These are phyloP conservation scores for Solanum appendiculatum DNA, from an alignment of 257 asterid species.

Conservation along the genomic window DNA sequence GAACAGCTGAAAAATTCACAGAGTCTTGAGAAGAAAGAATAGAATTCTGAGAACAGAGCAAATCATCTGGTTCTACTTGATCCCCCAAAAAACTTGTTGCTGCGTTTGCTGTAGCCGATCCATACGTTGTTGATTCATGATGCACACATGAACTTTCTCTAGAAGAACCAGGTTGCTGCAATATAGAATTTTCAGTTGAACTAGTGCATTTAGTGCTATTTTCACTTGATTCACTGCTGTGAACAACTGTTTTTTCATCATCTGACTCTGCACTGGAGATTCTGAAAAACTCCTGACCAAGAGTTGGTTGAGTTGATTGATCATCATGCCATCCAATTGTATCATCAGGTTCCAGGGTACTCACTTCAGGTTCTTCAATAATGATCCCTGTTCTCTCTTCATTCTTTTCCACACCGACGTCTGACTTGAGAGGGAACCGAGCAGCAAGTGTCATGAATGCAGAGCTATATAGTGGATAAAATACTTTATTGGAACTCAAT, in stretches of 20 bases:
- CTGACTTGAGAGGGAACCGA: constrained; percentile 27
- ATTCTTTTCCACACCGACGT: constrained; percentile 15
- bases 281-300: constrained; percentile 20
- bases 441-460: constrained; percentile 50
- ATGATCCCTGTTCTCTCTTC: constrained; percentile 23
- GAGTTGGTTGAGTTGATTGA: constrained; percentile 16
- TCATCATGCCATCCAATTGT: constrained; percentile 29
- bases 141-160: constrained; percentile 22
- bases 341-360: constrained; percentile 33
- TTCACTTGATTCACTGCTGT: constrained; percentile 13
- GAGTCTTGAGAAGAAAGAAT: constrained; percentile 60
- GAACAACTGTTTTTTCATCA: constrained; percentile 20
- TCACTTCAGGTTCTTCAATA: constrained; percentile 34
- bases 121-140: constrained; percentile 23
- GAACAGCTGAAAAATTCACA: constrained; percentile 14
- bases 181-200: constrained; percentile 16
- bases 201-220: constrained; percentile 15
- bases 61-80: constrained; percentile 43
- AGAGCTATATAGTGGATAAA: constrained; percentile 25
- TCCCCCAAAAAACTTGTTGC: constrained; percentile 14
- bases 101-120: background rate
- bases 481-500: background rate
- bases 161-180: constrained; percentile 25
- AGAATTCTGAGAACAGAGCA: constrained; percentile 57
- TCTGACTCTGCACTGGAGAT: background rate